Percentiles rank a stretch among this genome's conserved stretches.
Conservation (phyloP, 2,329 filamentous ascomycete species). For the Cordyceps pruinosa region DNA sequence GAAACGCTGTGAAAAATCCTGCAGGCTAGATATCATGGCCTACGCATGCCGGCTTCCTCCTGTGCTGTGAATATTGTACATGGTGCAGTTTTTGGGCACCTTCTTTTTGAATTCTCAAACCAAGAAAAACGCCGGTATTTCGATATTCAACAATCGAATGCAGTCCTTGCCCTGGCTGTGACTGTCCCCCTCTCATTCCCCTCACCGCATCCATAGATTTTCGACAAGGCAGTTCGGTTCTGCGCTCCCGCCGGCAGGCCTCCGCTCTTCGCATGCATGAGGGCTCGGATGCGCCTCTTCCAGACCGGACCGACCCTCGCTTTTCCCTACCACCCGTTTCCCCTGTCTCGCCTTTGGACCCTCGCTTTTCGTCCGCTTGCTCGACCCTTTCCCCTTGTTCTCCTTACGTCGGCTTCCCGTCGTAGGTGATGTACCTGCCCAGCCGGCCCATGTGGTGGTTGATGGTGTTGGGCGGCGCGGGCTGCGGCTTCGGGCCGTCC, state of each 20-base stretch:
- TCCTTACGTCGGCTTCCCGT: conserved; percentile 28
- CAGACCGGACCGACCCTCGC: no score
- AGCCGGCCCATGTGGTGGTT: conserved; percentile 86
- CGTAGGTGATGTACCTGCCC: conserved; percentile 59
- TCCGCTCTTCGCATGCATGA: no score
- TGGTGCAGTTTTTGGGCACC: not conserved
- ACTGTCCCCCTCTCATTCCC: no score
- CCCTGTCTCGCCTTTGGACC: no score
- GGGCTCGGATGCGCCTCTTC: no score
- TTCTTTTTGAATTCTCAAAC: not conserved
- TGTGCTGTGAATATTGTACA: conserved; percentile 2
- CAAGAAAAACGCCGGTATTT: not conserved
- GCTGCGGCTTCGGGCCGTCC: conserved; percentile 60
- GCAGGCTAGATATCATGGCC: no score
- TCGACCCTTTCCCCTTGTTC: not conserved
- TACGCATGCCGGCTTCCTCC: not conserved
- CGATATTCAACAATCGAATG: not conserved
- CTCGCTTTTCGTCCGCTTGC: no score
- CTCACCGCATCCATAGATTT: no score
- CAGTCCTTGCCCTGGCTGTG: not conserved
- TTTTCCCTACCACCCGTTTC: not conserved
- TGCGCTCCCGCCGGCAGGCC: no score
- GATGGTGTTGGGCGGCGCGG: conserved; percentile 62
- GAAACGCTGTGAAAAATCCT: not conserved
- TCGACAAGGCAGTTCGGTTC: no score